Evolutionary conservation across 2,329 filamentous ascomycete species (phyloP).

Genomic region (Myrmaecium sp.): DNA sequence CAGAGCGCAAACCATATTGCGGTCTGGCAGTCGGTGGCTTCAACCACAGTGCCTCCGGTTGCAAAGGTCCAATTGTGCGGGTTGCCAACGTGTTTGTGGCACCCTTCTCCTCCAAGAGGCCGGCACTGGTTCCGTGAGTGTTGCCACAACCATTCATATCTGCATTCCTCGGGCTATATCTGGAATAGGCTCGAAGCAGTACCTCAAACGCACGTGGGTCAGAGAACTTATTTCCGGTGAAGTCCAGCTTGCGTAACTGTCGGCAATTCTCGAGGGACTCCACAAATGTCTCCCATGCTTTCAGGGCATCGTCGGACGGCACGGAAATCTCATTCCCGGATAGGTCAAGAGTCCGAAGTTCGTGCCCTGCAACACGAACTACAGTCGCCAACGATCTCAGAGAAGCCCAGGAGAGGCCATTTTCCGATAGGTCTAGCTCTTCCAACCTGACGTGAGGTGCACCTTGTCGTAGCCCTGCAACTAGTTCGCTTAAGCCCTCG

Average conservation of each 20-base stretch:
- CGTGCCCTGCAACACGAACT: conserved; percentile 23
- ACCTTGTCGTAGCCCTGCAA: conserved; percentile 21
- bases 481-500: conserved; percentile 25
- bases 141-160: no score
- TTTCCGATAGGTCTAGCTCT: conserved; percentile 29
- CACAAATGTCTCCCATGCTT: conserved; percentile 28
- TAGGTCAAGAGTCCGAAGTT: conserved; percentile 30
- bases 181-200: conserved; percentile 24
- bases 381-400: conserved; percentile 25
- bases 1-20: conserved; percentile 20
- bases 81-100: neutral
- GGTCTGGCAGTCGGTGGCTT: conserved; percentile 4
- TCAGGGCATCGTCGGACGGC: conserved; percentile 16
- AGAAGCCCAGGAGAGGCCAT: conserved; percentile 25
- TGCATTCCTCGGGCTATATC: conserved; percentile 7
- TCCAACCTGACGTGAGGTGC: conserved; percentile 20
- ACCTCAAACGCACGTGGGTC: conserved; percentile 29
- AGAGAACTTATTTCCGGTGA: conserved; percentile 26
- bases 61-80: conserved; percentile 1
- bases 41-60: conserved; percentile 3
- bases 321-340: conserved; percentile 29
- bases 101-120: neutral
- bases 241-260: conserved; percentile 26
- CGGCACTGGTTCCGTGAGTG: neutral
- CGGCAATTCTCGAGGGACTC: conserved; percentile 25